Evolutionary conservation across 768 basidiomycete species (phyloP).

Genomic region (Pholiota conissans): DNA sequence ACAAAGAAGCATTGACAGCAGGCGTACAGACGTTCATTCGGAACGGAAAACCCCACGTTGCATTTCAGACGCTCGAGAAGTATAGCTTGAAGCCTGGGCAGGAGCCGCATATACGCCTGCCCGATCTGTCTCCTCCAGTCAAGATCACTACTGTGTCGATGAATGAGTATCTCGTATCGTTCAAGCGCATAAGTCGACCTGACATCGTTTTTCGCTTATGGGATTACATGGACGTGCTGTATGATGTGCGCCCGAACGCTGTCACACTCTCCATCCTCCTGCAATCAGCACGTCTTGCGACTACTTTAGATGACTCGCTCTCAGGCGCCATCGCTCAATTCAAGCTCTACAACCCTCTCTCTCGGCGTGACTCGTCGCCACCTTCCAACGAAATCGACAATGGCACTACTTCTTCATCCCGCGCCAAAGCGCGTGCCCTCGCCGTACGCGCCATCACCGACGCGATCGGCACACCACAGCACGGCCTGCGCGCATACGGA

Average conservation of each 20-base stretch:
- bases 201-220: constrained; percentile 67
- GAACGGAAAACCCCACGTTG: constrained; percentile 42
- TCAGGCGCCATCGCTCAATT: constrained; percentile 49
- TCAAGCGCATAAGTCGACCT: constrained; percentile 54
- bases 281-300: constrained; percentile 55
- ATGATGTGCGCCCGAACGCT: constrained; percentile 54
- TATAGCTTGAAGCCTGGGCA: constrained; percentile 21
- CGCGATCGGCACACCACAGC: constrained; percentile 26
- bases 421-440: constrained; percentile 16
- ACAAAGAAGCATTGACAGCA: constrained; percentile 45
- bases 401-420: not conserved
- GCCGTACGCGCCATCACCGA: constrained; percentile 27
- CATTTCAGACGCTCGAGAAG: constrained; percentile 50
- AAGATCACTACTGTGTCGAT: constrained; percentile 27
- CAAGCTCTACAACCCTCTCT: constrained; percentile 35
- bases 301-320: constrained; percentile 50
- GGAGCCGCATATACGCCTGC: constrained; percentile 4
- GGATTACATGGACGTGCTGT: constrained; percentile 63
- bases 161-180: constrained; percentile 41
- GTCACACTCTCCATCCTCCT: constrained; percentile 61
- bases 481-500: constrained; percentile 24
- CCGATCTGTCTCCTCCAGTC: constrained; percentile 3
- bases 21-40: constrained; percentile 53
- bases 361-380: not conserved
- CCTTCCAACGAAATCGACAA: not conserved